Conservation (phyloP, 2,329 filamentous ascomycete species). For the Ceratocystiopsis sp. region DNA sequence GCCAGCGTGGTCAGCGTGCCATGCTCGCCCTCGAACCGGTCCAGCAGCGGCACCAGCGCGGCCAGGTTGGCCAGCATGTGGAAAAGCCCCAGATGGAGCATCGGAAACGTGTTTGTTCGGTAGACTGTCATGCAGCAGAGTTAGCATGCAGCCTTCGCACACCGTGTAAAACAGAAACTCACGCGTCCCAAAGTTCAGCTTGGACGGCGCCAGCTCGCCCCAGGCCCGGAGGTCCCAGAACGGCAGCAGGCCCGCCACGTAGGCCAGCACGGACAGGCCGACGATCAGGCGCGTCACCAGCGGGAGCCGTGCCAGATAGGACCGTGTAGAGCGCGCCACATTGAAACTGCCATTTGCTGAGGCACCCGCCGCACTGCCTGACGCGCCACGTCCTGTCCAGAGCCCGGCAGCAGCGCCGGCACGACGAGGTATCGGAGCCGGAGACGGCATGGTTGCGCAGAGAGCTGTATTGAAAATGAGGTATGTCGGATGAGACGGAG, state of each 20-base stretch:
- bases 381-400: neutral
- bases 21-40: slow-evolving; percentile 84
- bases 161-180: slow-evolving; percentile 19
- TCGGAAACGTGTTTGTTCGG: slow-evolving; percentile 77
- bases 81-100: slow-evolving; percentile 68
- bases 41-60: slow-evolving; percentile 71
- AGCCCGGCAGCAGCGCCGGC: neutral
- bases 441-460: neutral
- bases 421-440: too few relatives aligned
- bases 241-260: slow-evolving; percentile 50
- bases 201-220: slow-evolving; percentile 62
- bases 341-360: slow-evolving; percentile 34
- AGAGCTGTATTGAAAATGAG: too few relatives aligned
- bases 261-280: slow-evolving; percentile 48
- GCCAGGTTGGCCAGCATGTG: slow-evolving; percentile 67
- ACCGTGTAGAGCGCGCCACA: slow-evolving; percentile 49
- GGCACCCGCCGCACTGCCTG: too few relatives aligned
- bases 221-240: slow-evolving; percentile 59
- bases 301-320: slow-evolving; percentile 71
- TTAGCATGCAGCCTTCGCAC: too few relatives aligned
- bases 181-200: slow-evolving; percentile 58
- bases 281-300: slow-evolving; percentile 65
- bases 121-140: slow-evolving; percentile 44
- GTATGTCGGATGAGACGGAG: too few relatives aligned
- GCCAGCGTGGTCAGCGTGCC: slow-evolving; percentile 78